Base-by-base conservation (phyloP, 352 stramenopile genomes). In the Phytophthora europaea region DNA sequence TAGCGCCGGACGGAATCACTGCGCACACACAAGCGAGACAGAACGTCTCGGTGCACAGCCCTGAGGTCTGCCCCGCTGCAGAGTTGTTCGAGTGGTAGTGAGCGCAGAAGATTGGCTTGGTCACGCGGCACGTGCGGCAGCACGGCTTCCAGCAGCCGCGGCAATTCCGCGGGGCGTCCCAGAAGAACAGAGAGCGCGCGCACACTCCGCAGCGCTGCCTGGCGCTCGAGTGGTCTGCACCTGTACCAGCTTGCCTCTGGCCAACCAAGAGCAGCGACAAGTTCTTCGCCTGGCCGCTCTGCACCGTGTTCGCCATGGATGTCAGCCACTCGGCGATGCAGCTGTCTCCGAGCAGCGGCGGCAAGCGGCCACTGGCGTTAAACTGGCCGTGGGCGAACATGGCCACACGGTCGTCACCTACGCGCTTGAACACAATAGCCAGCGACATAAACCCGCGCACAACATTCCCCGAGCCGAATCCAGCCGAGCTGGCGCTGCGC, bases 241-340 rank as follows among this genome's bases (percentile, higher is more conserved):
- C 58, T 31, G 22, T 10, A 38, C 18, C 51, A 15, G 34, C 3
- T 10, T 81, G 40, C 16, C 56, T 68, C 23, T 73, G 51, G 57
- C 82, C 66, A 68, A 83, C 67, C 20, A 94, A 72, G 43, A 93
- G 68, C 48, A 83, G 62, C 28, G 88, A 89, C 36, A 94, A 69
- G 64, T 87, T 93, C 83, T 94, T 94, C 34, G 88, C 85, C 36
- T 94, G 84, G 6, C 88, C 88, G 22, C 80, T 90, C 48, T 87
- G 80, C 26, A 85, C 78, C 2, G 88, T 85, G 36, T 92, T 89
- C 43, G 82, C 81, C 40, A 94, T 69, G 13, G 85, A 86, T 22
- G 86, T 81, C 4, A 92, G 75, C 61, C 80, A 80, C 20, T 91
- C 83, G 4, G 81, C 85, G 43, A 94, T 86, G 67, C 82, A 83